Evolutionary conservation across 805 yeast genomes (phyloP).

Genomic region (Monosporozyma servazzii): DNA sequence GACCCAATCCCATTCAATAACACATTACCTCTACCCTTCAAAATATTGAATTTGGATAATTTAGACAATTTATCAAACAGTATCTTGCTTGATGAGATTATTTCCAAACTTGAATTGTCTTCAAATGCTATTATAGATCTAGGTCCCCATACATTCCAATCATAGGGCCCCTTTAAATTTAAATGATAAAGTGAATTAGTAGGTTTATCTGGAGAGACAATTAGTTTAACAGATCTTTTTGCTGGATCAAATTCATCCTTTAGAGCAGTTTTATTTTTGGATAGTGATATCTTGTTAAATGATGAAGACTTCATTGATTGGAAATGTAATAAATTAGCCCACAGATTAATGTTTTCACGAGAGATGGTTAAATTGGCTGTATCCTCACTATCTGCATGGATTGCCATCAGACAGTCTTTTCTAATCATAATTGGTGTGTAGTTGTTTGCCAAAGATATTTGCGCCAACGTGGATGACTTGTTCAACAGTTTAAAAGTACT

Average conservation of each 20-base stretch:
- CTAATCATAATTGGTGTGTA: slow-evolving; percentile 15
- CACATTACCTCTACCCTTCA: slow-evolving; percentile 28
- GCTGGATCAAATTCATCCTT: background rate
- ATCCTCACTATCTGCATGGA: slow-evolving; percentile 7
- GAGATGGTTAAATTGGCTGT: slow-evolving; percentile 1
- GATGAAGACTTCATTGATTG: slow-evolving; percentile 15
- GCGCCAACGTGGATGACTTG: slow-evolving; percentile 7
- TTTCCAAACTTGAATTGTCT: slow-evolving; percentile 20
- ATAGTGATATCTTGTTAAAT: slow-evolving; percentile 14
- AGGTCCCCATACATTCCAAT: slow-evolving; percentile 27
- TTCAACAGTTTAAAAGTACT: slow-evolving; percentile 5
- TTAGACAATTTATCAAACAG: background rate
- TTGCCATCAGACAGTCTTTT: slow-evolving; percentile 22
- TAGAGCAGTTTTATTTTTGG: slow-evolving; percentile 1
- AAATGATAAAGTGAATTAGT: slow-evolving; percentile 8
- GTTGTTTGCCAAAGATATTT: slow-evolving; percentile 1
- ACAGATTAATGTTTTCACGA: slow-evolving; percentile 17
- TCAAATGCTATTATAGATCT: slow-evolving; percentile 25
- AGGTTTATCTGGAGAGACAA: background rate
- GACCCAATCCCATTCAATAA: slow-evolving; percentile 15
- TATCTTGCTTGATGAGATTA: slow-evolving; percentile 2
- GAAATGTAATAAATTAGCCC: slow-evolving; percentile 15
- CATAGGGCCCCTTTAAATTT: slow-evolving; percentile 18
- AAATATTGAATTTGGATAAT: slow-evolving; percentile 10
- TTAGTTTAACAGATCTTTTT: background rate